A percentile compares a stretch with the other conserved stretches of the same genome.
Evolutionary conservation across 148 eudicot species (phyloP).

Genomic region (Fagopyrum tataricum): DNA sequence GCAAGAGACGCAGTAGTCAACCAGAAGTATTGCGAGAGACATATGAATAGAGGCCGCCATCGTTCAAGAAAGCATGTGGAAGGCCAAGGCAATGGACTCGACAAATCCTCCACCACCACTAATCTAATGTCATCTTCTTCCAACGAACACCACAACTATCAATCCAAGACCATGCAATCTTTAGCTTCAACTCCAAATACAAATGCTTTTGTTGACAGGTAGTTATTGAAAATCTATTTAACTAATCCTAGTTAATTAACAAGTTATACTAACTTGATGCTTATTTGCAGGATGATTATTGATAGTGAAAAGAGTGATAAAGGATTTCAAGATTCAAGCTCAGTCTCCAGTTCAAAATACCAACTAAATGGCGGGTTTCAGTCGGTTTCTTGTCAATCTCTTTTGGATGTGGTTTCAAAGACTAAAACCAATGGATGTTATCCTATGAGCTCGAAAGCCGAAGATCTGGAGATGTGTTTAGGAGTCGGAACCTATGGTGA

Average conservation of each 20-base stretch:
- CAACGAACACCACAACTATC: slow-evolving; percentile 21
- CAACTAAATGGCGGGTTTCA: slow-evolving; percentile 7
- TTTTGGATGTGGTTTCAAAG: neutral
- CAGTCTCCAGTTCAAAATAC: slow-evolving; percentile 21
- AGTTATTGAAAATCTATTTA: slow-evolving; percentile 12
- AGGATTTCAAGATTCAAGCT: slow-evolving; percentile 19
- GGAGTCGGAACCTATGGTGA: slow-evolving; percentile 25
- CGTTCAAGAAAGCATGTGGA: slow-evolving; percentile 17
- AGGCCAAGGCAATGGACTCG: slow-evolving; percentile 5
- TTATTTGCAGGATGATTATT: neutral
- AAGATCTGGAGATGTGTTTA: slow-evolving; percentile 32
- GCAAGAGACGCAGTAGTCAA: slow-evolving; percentile 49
- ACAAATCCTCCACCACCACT: neutral
- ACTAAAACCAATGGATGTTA: slow-evolving; percentile 34
- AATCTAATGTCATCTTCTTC: slow-evolving; percentile 16
- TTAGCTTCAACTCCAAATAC: slow-evolving; percentile 19
- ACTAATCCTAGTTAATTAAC: neutral
- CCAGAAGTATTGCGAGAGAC: slow-evolving; percentile 63
- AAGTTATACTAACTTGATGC: no score
- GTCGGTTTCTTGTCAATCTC: slow-evolving; percentile 21
- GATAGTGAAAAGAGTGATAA: slow-evolving; percentile 17
- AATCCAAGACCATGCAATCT: slow-evolving; percentile 26
- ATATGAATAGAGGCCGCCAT: slow-evolving; percentile 47
- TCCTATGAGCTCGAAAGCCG: slow-evolving; percentile 25
- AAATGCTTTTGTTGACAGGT: slow-evolving; percentile 32